Evolutionary conservation across 495 filamentous ascomycete species (phyloP).

Genomic region (Penicillium pulvis): DNA sequence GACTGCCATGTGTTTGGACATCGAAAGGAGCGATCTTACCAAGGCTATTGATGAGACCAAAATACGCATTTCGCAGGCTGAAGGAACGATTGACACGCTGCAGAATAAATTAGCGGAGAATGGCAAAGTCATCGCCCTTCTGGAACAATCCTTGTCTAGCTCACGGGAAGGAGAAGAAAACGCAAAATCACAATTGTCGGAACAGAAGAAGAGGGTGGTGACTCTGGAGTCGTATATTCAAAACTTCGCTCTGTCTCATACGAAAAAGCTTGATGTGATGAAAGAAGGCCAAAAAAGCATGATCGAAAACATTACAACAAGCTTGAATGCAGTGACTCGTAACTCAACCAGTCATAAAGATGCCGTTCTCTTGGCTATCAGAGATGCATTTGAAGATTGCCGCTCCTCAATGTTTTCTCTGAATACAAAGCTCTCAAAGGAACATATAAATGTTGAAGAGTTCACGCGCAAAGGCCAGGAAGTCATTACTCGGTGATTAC

Average conservation of each 20-base stretch:
- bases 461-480: slow-evolving; percentile 21
- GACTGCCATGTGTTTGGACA: slow-evolving; percentile 19
- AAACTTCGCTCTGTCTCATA: slow-evolving; percentile 29
- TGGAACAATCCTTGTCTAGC: slow-evolving; percentile 26
- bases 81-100: slow-evolving; percentile 18
- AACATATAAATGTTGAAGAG: slow-evolving; percentile 20
- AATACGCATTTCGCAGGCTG: slow-evolving; percentile 21
- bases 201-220: slow-evolving; percentile 32
- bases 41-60: slow-evolving; percentile 26
- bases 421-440: slow-evolving; percentile 19
- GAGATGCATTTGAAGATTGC: slow-evolving; percentile 20
- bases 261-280: slow-evolving; percentile 26
- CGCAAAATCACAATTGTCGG: slow-evolving; percentile 23
- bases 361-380: slow-evolving; percentile 15
- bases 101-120: slow-evolving; percentile 17
- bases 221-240: slow-evolving; percentile 40
- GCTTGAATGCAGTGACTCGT: slow-evolving; percentile 15
- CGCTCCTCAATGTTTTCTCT: slow-evolving; percentile 20
- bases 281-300: slow-evolving; percentile 31
- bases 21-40: slow-evolving; percentile 31
- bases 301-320: slow-evolving; percentile 20
- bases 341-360: slow-evolving; percentile 17
- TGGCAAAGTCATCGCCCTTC: slow-evolving; percentile 12
- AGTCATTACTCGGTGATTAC: slow-evolving; percentile 28
- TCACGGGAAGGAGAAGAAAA: slow-evolving; percentile 19